phyloP scores from a whole-genome alignment of 495 filamentous ascomycete genomes.

The Immersiella caudata region DNA sequence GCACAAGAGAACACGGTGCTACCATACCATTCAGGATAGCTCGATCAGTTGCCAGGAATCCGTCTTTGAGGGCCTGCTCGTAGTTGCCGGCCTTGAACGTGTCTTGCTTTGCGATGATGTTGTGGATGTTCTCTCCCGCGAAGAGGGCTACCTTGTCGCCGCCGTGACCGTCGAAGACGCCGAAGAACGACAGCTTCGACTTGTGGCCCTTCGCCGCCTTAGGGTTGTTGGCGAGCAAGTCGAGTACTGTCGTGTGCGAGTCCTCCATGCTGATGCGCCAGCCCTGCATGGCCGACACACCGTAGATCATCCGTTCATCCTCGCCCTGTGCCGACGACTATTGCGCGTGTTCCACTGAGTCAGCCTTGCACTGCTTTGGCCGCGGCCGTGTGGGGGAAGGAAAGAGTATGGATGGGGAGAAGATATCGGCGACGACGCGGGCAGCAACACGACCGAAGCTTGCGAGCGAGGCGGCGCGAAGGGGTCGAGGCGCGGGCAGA shows the following conservation, averaged over 20 bases:
- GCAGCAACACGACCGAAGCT: background rate
- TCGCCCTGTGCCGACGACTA: conserved; percentile 86
- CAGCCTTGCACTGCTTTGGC: conserved; percentile 17
- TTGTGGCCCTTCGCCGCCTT: conserved; percentile 62
- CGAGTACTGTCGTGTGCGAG: conserved; percentile 84
- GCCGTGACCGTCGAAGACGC: conserved; percentile 97
- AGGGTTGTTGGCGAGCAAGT: conserved; percentile 70
- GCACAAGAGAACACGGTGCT: conserved; percentile 10
- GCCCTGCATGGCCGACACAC: conserved; percentile 98
- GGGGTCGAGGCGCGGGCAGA: background rate
- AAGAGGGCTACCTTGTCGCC: conserved; percentile 95
- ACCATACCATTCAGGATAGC: conserved; percentile 88
- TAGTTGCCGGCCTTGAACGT: conserved; percentile 88
- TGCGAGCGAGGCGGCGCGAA: background rate
- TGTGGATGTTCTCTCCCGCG: conserved; percentile 88
- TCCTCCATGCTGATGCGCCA: conserved; percentile 99
- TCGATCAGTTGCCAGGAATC: conserved; percentile 92
- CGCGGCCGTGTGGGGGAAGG: conserved; percentile 2
- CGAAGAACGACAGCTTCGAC: conserved; percentile 90
- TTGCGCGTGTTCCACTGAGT: conserved; percentile 20
- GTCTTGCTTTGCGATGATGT: conserved; percentile 92
- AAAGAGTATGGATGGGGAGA: conserved; percentile 26
- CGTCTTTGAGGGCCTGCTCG: conserved; percentile 95
- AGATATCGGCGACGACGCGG: conserved; percentile 9
- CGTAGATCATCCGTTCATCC: conserved; percentile 90